Conservation (phyloP, 202 grass and related monocot genomes). For the Carex sylvatica region DNA sequence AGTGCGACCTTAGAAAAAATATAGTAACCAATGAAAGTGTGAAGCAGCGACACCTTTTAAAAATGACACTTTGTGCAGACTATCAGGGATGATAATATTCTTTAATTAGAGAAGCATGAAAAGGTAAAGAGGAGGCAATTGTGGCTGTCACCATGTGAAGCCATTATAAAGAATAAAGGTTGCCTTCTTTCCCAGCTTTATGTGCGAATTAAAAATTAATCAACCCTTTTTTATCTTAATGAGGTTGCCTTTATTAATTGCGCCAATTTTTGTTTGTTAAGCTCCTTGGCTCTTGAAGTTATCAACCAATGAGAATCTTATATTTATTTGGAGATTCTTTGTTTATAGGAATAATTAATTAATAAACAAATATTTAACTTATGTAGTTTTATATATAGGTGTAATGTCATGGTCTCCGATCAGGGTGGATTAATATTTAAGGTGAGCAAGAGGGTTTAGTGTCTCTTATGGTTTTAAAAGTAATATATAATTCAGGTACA, state of each 20-base stretch:
- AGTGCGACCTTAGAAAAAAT: neutral
- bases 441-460: too few species aligned
- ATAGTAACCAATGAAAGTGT: slow-evolving; percentile 22
- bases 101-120: slow-evolving; percentile 24
- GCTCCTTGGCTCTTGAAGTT: neutral
- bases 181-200: slow-evolving; percentile 44
- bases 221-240: neutral
- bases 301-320: neutral
- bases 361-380: neutral
- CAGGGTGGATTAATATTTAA: too few species aligned
- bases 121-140: neutral
- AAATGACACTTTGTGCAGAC: slow-evolving; percentile 6
- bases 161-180: slow-evolving; percentile 58
- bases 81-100: slow-evolving; percentile 19
- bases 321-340: neutral
- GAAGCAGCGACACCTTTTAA: slow-evolving; percentile 31
- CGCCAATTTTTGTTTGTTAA: neutral
- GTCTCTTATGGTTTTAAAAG: too few species aligned
- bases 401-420: too few species aligned
- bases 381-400: too few species aligned
- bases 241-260: neutral
- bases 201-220: neutral
- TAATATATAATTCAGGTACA: too few species aligned
- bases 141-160: slow-evolving; percentile 33
- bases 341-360: neutral